These are phyloP conservation scores for Polyporus tsugae DNA, from an alignment of 1,284 basidiomycete genomes.

Conservation along the genomic window DNA sequence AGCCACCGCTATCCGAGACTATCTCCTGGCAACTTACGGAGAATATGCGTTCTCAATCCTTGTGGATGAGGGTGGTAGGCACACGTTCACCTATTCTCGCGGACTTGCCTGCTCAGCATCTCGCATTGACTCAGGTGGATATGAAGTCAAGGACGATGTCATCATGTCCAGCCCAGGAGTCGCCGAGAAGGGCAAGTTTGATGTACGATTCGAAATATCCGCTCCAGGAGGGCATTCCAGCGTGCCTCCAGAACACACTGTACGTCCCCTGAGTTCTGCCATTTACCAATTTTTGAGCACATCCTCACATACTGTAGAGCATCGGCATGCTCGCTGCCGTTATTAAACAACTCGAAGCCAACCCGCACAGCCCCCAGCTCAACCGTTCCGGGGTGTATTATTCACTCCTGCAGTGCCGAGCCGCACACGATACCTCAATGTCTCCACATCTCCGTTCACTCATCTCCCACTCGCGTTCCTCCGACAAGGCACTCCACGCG, in stretches of 20 bases:
- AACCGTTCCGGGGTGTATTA: constrained; percentile 41
- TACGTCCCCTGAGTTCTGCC: constrained; percentile 34
- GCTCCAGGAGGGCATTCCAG: constrained; percentile 76
- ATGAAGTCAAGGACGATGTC: constrained; percentile 43
- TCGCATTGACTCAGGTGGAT: constrained; percentile 40
- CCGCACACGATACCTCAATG: constrained; percentile 54
- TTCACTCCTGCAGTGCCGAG: constrained; percentile 46
- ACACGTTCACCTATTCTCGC: background rate
- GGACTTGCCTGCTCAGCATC: background rate
- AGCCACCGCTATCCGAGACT: constrained; percentile 55
- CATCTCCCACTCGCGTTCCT: constrained; percentile 47
- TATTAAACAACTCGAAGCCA: constrained; percentile 58
- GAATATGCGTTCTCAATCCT: constrained; percentile 62
- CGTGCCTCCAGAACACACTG: constrained; percentile 64
- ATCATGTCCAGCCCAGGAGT: constrained; percentile 60
- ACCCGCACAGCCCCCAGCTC: constrained; percentile 52
- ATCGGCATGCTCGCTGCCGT: constrained; percentile 65
- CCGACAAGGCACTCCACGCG: constrained; percentile 50
- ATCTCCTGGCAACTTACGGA: constrained; percentile 60
- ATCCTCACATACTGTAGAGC: constrained; percentile 41
- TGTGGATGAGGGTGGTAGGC: constrained; percentile 57
- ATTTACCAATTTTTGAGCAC: background rate
- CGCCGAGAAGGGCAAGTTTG: constrained; percentile 72
- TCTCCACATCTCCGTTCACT: constrained; percentile 45
- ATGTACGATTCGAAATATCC: constrained; percentile 59